Conservation (phyloP, 495 filamentous ascomycete genomes). For the Penicillium robsamsonii region DNA sequence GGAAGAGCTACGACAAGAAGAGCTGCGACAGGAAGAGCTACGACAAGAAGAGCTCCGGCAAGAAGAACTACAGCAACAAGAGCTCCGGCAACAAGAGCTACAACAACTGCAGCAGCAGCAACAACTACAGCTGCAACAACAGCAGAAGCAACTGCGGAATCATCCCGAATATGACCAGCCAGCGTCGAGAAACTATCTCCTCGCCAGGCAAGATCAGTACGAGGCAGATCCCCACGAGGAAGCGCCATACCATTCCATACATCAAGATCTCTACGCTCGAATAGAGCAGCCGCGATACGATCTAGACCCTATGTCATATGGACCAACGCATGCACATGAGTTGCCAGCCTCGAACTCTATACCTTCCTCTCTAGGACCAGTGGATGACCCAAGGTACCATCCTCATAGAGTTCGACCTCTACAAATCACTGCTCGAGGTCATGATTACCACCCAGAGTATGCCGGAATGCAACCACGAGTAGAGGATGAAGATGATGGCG, state of each 20-base stretch:
- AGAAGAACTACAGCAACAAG: not conserved
- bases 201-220: slow-evolving; percentile 27
- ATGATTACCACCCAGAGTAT: slow-evolving; percentile 39
- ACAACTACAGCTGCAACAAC: not conserved
- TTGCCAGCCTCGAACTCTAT: slow-evolving; percentile 16
- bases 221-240: slow-evolving; percentile 16
- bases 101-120: not conserved
- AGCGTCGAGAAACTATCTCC: slow-evolving; percentile 28
- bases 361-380: slow-evolving; percentile 17
- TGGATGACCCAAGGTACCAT: slow-evolving; percentile 27
- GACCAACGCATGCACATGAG: slow-evolving; percentile 14
- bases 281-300: slow-evolving; percentile 24
- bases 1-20: not conserved
- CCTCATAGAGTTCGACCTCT: slow-evolving; percentile 21
- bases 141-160: slow-evolving; percentile 14
- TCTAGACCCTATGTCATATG: slow-evolving; percentile 25
- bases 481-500: slow-evolving; percentile 64
- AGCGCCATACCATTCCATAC: slow-evolving; percentile 18
- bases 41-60: slow-evolving; percentile 7
- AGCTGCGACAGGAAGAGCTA: not conserved
- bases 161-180: slow-evolving; percentile 32
- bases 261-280: slow-evolving; percentile 19
- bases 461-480: slow-evolving; percentile 66
- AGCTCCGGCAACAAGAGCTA: slow-evolving; percentile 8
- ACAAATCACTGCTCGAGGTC: slow-evolving; percentile 26